Evolutionary conservation across 2,329 filamentous ascomycete genomes (phyloP), one percentile per base, ranked within the genome.

Genomic region (Paecilomyces sp.): DNA sequence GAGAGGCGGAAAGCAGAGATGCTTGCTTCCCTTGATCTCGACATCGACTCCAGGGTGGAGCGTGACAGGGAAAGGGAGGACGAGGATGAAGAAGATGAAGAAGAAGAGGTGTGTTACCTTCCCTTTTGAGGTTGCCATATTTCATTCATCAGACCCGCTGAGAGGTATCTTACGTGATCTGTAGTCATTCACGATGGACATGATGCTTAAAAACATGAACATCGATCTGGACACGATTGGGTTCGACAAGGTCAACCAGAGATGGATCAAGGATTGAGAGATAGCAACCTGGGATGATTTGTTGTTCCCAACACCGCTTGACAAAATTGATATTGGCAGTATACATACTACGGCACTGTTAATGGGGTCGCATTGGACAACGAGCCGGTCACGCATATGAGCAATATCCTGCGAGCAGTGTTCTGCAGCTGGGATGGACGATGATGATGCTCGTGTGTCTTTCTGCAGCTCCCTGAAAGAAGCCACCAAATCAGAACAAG

Each of bases 151-250:
- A 6, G n/a, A 15, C 41, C 4, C 22, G 41, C 41, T 47, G 41
- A 47, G 41, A 47, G 3, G 31, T 47, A 8, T 18, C n/a, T 18
- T 47, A 15, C 18, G 41, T 47, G 41, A 47, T 47, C 15, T 18
- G 41, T 64, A 86, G 85, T 82, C 81, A 12, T 88, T 89, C 66
- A 88, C 85, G 12, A 87, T 90, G 82, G 85, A 83, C 55, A 85
- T 84, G 80, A 89, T 89, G 87, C 78, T 90, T 15, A 82, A 81
- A 64, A 84, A 81, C 31, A 74, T 89, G 60, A 86, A 88, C 66
- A 82, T 89, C 59, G 85, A 88, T 58, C 72, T 84, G 3, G 75
- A 80, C 55, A 68, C 83, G n/a, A 86, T 90, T 63, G 87, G 86
- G 4, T 89, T 83, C 69, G 85, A 88, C 70, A 78, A 79, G 60